These are phyloP conservation scores for Sextonia rubra DNA, from an alignment of 164 flowering plant genomes.

Conservation along the genomic window DNA sequence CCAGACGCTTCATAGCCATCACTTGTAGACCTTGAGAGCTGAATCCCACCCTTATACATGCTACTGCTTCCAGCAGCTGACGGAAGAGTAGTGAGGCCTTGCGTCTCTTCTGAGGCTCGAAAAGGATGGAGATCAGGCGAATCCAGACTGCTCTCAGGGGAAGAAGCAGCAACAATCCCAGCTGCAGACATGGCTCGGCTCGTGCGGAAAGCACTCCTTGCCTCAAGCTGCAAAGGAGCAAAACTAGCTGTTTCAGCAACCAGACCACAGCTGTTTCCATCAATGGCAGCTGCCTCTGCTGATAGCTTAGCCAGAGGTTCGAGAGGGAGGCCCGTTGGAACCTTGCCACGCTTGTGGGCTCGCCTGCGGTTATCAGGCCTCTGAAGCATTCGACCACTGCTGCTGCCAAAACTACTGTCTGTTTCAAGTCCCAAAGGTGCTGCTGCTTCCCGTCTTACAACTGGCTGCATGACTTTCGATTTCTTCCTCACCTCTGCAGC, in stretches of 20 bases:
- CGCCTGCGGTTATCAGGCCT: slow-evolving; percentile 58
- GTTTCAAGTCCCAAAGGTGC: slow-evolving; percentile 39
- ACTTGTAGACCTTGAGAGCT: slow-evolving; percentile 78
- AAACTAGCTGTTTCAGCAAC: slow-evolving; percentile 41
- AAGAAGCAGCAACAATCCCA: slow-evolving; percentile 53
- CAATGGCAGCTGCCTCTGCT: slow-evolving; percentile 33
- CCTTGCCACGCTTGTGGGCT: slow-evolving; percentile 50
- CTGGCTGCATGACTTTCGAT: slow-evolving; percentile 82
- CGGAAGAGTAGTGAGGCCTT: slow-evolving; percentile 38
- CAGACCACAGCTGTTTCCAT: slow-evolving; percentile 19
- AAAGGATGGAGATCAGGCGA: slow-evolving; percentile 87
- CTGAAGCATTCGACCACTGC: slow-evolving; percentile 46
- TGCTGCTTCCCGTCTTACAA: slow-evolving; percentile 38
- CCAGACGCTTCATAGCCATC: slow-evolving; percentile 98
- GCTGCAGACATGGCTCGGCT: slow-evolving; percentile 59
- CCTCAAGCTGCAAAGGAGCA: slow-evolving; percentile 82
- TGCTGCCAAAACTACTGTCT: slow-evolving; percentile 74
- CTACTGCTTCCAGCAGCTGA: slow-evolving; percentile 14
- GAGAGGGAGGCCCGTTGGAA: slow-evolving; percentile 60
- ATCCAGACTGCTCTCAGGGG: slow-evolving; percentile 89
- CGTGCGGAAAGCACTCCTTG: slow-evolving; percentile 72
- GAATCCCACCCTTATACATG: slow-evolving; percentile 35
- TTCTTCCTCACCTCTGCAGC: slow-evolving; percentile 90
- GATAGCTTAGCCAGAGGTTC: slow-evolving; percentile 36
- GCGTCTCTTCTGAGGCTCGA: slow-evolving; percentile 68